Evolutionary conservation across 179 eudicot genomes (phyloP).

Genomic region (Amaranthus tricolor): DNA sequence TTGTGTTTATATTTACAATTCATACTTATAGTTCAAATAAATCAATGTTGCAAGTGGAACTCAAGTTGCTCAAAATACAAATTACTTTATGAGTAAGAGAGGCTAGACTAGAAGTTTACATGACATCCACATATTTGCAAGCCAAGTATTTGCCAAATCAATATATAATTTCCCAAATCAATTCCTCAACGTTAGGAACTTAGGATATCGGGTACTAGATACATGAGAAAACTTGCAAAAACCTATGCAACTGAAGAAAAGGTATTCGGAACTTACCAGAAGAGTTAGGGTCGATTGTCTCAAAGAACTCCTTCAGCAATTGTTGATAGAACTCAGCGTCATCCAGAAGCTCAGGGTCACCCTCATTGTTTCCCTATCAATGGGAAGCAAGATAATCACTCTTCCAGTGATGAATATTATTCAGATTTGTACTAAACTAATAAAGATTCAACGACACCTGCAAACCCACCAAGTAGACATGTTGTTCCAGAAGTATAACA

Average conservation of each 20-base stretch:
- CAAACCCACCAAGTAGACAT: too few relatives aligned
- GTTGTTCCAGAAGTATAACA: too few relatives aligned
- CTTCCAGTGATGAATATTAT: background rate
- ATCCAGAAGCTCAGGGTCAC: conserved; percentile 88
- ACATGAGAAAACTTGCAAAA: background rate
- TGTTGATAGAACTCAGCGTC: conserved; percentile 94
- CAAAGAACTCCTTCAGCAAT: conserved; percentile 82
- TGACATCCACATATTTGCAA: too few relatives aligned
- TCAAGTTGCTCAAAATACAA: too few relatives aligned
- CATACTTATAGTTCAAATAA: too few relatives aligned
- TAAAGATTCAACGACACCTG: background rate
- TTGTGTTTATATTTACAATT: too few relatives aligned
- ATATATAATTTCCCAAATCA: background rate
- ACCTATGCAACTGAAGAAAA: background rate
- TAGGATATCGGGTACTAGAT: background rate
- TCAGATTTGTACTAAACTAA: background rate
- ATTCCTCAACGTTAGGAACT: background rate
- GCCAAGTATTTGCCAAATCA: background rate
- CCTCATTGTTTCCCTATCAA: conserved; percentile 37
- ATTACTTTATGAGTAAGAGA: too few relatives aligned
- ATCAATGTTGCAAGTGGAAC: too few relatives aligned
- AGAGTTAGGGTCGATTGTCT: conserved; percentile 62
- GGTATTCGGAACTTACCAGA: conserved; percentile 49
- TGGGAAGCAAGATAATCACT: background rate
- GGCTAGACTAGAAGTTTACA: too few relatives aligned